These are phyloP conservation scores for Suillus americanus DNA, from an alignment of 768 basidiomycete species.

Conservation along the genomic window DNA sequence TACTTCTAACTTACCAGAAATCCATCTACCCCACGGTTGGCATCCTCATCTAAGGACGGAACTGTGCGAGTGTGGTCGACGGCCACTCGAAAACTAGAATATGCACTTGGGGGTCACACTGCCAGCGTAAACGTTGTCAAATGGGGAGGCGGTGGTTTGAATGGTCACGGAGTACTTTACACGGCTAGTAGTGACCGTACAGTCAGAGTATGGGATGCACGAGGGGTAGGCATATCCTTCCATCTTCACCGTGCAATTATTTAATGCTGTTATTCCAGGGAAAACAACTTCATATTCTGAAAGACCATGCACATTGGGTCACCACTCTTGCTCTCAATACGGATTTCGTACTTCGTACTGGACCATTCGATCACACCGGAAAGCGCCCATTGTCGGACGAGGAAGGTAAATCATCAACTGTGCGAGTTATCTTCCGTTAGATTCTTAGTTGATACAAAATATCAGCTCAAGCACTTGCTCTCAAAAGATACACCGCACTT, in stretches of 20 bases:
- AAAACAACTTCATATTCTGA: slow-evolving; percentile 77
- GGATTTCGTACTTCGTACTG: slow-evolving; percentile 92
- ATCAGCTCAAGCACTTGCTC: slow-evolving; percentile 75
- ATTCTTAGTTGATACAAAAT: not conserved
- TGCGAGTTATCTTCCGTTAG: not conserved
- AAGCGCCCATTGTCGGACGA: slow-evolving; percentile 78
- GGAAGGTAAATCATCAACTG: slow-evolving; percentile 59
- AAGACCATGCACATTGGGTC: slow-evolving; percentile 99
- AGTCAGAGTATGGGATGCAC: slow-evolving; percentile 93
- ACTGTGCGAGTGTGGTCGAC: slow-evolving; percentile 96
- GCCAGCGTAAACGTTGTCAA: slow-evolving; percentile 94
- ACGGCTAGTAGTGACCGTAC: slow-evolving; percentile 95
- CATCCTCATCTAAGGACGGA: slow-evolving; percentile 94
- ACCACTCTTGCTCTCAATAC: slow-evolving; percentile 95
- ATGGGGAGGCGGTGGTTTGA: slow-evolving; percentile 87
- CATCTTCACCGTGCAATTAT: not conserved
- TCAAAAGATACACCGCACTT: slow-evolving; percentile 74
- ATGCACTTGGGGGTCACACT: slow-evolving; percentile 88
- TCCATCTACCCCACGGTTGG: slow-evolving; percentile 74
- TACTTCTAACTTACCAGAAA: slow-evolving; percentile 51
- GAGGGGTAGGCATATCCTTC: slow-evolving; percentile 46
- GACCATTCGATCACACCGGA: slow-evolving; percentile 88
- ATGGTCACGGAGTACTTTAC: slow-evolving; percentile 74
- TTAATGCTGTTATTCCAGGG: slow-evolving; percentile 49
- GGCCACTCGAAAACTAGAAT: slow-evolving; percentile 67